Evolutionary conservation across 2,329 filamentous ascomycete genomes (phyloP).

Genomic region (Xylaria sp.): DNA sequence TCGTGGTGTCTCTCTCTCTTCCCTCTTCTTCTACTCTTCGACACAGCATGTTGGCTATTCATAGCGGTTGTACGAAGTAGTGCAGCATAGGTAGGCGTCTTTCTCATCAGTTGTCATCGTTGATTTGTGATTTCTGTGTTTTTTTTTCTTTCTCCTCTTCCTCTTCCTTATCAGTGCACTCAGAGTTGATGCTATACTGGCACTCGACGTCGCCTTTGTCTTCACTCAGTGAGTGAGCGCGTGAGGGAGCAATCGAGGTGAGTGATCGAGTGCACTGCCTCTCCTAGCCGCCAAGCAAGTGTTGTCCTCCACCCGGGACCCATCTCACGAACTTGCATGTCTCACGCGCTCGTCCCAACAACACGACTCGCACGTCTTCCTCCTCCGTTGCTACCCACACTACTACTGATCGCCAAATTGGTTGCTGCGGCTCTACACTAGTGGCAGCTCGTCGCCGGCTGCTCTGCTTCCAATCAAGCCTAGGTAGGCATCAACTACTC

Average conservation of each 20-base stretch:
- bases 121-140: neutral
- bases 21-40: conserved; percentile 7
- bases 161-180: neutral
- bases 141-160: neutral
- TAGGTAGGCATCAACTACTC: conserved; percentile 36
- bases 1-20: conserved; percentile 6
- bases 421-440: conserved; percentile 31
- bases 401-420: conserved; percentile 25
- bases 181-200: neutral
- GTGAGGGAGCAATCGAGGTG: neutral
- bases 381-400: conserved; percentile 9
- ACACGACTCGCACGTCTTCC: conserved; percentile 5
- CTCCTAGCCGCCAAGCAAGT: conserved; percentile 4
- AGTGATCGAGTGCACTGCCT: neutral
- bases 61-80: neutral
- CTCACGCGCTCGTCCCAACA: conserved; percentile 12
- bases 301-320: conserved; percentile 3
- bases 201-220: neutral
- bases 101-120: neutral
- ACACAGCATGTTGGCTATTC: neutral
- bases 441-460: conserved; percentile 39
- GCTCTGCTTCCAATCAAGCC: conserved; percentile 38
- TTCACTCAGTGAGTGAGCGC: conserved; percentile 4
- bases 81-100: neutral
- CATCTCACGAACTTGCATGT: conserved; percentile 15